These are phyloP conservation scores for Pichia californica DNA, from an alignment of 805 yeast species.

Conservation along the genomic window DNA sequence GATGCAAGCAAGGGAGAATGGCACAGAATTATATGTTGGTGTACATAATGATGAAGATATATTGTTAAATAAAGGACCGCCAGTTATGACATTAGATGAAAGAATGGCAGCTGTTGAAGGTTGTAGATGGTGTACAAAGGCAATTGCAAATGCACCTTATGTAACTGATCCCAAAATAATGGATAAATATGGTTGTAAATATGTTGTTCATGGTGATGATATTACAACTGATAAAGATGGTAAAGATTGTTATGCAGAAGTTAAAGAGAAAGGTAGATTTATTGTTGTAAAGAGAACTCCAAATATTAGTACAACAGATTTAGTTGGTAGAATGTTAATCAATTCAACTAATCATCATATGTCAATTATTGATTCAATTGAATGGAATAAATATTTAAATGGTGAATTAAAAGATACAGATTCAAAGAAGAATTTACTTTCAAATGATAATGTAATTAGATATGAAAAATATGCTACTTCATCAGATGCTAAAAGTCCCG, in stretches of 20 bases:
- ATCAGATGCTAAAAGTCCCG: slow-evolving; percentile 49
- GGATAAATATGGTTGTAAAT: slow-evolving; percentile 69
- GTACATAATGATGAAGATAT: slow-evolving; percentile 92
- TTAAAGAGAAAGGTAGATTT: slow-evolving; percentile 81
- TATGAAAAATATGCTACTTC: slow-evolving; percentile 56
- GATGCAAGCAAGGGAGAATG: slow-evolving; percentile 83
- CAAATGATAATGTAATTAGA: slow-evolving; percentile 33
- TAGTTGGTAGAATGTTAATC: slow-evolving; percentile 81
- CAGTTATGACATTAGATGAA: slow-evolving; percentile 81
- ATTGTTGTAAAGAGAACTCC: slow-evolving; percentile 91
- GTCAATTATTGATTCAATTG: slow-evolving; percentile 25
- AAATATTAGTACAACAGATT: slow-evolving; percentile 89
- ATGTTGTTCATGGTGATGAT: slow-evolving; percentile 98
- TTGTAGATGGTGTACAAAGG: slow-evolving; percentile 79
- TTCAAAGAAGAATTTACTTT: slow-evolving; percentile 19
- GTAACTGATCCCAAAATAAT: slow-evolving; percentile 81
- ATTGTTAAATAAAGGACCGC: slow-evolving; percentile 78
- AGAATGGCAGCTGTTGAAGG: slow-evolving; percentile 80
- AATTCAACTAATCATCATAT: slow-evolving; percentile 55
- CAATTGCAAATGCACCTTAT: slow-evolving; percentile 80
- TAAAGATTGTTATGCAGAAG: slow-evolving; percentile 80
- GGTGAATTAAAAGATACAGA: not conserved
- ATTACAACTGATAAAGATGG: slow-evolving; percentile 96
- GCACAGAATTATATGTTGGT: slow-evolving; percentile 73
- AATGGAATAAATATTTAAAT: slow-evolving; percentile 13